Conservation (phyloP, 306 rosid genomes). For the Vicia faba region DNA sequence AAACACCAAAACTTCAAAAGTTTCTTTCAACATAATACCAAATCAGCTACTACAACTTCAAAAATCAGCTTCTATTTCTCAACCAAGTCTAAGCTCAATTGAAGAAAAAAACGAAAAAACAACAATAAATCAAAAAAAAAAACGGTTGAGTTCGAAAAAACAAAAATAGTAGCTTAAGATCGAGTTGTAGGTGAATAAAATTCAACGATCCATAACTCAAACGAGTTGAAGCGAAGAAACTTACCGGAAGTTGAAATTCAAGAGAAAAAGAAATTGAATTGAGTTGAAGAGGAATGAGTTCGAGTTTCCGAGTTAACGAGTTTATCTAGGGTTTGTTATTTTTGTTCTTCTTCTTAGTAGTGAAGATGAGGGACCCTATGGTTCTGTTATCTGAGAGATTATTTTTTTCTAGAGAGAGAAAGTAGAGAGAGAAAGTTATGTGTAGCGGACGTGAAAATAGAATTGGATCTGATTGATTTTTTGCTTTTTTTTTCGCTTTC, state of each 20-base stretch:
- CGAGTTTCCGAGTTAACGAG: background rate
- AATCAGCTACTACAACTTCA: slow-evolving; percentile 27
- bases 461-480: slow-evolving; percentile 82
- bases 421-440: slow-evolving; percentile 39
- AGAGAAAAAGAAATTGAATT: slow-evolving; percentile 36
- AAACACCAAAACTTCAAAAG: background rate
- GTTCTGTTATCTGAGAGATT: slow-evolving; percentile 34
- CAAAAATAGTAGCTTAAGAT: slow-evolving; percentile 44
- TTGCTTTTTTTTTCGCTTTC: slow-evolving; percentile 38
- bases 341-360: background rate
- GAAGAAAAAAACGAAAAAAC: slow-evolving; percentile 22
- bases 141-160: background rate
- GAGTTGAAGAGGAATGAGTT: slow-evolving; percentile 8
- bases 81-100: slow-evolving; percentile 40
- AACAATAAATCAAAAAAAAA: slow-evolving; percentile 25
- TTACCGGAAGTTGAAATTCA: slow-evolving; percentile 45
- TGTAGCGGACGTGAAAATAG: slow-evolving; percentile 89
- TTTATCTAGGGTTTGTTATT: slow-evolving; percentile 44
- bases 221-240: slow-evolving; percentile 37
- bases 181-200: slow-evolving; percentile 48
- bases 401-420: slow-evolving; percentile 61
- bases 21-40: background rate
- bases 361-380: slow-evolving; percentile 41
- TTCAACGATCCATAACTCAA: slow-evolving; percentile 56
- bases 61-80: too few species aligned